Evolutionary conservation across 768 basidiomycete species (phyloP).

Genomic region (Suillus cothurnatus): DNA sequence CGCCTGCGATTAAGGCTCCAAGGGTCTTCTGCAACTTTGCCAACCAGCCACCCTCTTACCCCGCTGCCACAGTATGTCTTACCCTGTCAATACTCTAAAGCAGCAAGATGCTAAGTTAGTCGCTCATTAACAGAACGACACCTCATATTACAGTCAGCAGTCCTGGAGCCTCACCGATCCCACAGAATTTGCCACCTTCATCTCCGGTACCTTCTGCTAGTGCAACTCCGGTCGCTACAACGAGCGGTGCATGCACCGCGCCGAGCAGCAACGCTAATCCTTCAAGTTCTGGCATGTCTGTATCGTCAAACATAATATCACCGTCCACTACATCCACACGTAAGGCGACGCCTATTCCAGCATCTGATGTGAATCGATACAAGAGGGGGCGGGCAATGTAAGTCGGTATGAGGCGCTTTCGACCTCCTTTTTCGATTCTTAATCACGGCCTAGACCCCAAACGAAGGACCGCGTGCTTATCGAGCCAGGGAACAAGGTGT

Average conservation of each 20-base stretch:
- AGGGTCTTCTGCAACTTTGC: background rate
- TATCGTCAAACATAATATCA: background rate
- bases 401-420: background rate
- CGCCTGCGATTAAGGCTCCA: background rate
- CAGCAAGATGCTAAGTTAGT: background rate
- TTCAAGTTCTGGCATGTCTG: background rate
- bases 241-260: background rate
- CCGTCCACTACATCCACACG: background rate
- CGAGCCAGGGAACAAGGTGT: slow-evolving; percentile 6
- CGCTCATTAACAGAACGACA: background rate
- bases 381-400: slow-evolving; percentile 4
- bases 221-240: background rate
- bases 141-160: slow-evolving; percentile 1
- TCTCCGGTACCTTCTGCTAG: background rate
- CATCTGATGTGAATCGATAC: slow-evolving; percentile 5
- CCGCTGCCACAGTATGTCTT: background rate
- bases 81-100: background rate
- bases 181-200: background rate
- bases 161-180: background rate
- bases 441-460: background rate
- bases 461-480: background rate
- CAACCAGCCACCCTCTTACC: background rate
- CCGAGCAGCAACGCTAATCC: background rate
- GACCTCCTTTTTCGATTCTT: background rate
- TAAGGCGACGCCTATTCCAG: background rate